Base-by-base conservation (phyloP, 2,329 filamentous ascomycete species). In the Fusarium nisikadoi region DNA sequence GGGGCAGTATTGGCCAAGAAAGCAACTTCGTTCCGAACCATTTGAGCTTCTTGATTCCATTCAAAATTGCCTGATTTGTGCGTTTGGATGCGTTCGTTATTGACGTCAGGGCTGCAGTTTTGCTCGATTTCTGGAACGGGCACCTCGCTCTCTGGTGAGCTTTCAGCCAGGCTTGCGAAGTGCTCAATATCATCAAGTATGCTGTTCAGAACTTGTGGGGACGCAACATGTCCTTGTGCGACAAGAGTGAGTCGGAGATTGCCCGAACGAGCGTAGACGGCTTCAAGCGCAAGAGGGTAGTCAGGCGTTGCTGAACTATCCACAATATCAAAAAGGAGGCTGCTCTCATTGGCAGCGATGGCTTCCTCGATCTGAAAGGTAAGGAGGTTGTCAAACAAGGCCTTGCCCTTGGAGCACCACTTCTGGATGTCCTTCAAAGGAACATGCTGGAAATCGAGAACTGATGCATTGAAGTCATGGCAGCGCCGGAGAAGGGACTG, bases 351-450 rank as follows among this genome's bases (percentile, higher is more conserved):
- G 0, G 76, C 62, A 1, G 75, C 64, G 1, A 75, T 63, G 2
- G 76, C 69, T 1, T 80, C 74, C 13, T 88, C 83, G 39, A 87
- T 85, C 76, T 97, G 93, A 78, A 95, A 97, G 0, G 94, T 92
- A 73, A 98, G 97, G 3, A 98, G 83, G 1, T 87, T 91, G 65
- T 97, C 92, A 77, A 98, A 97, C 5, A 95, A 81, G 1, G 88
- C 84, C 45, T 88, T 83, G 7, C 86, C 86, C 8, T 84, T 83
- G 1, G 87, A 86, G 72, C 90, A 91, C 91, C 93, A 97, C 79
- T 94, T 97, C 76, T 93, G 90, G 38, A 98, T 91, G 49, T 93
- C 89, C 27, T 94, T 88, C 14, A 98, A 84, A 0, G 95, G 87
- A 0, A 93, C 93, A 47, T 83, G 82, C 69, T 97, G 94, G 72